Base-by-base conservation (phyloP, 1,284 basidiomycete genomes). In the Tilletia caries region DNA sequence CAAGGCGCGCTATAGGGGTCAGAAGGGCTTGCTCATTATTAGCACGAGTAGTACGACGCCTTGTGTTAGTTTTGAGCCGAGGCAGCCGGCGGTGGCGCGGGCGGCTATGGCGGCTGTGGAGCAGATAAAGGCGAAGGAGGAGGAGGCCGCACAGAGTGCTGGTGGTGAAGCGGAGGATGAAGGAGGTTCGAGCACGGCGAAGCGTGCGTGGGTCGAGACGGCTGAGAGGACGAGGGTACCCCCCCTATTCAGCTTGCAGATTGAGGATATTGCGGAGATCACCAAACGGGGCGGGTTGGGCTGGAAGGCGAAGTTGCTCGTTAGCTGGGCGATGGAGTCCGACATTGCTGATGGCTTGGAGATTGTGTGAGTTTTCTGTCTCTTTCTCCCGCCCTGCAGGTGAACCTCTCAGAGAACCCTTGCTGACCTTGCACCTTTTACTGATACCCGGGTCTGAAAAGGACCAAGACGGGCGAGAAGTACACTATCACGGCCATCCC, bases 231-330 rank as follows among this genome's bases (percentile, higher is more conserved):
- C 76, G 2, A 60, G 72, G 32, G 64, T 64, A 1, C 20, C 71
- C n/a, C 72, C 79, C 0, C 70, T 69, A 20, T 83, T 82, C 48
- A 68, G 73, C 6, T 72, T 83, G 32, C 74, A 75, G 4, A 72
- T 83, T 41, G 75, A 80, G n/a, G 81, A 83, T 32, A 82, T 83
- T 50, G 69, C 69, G 32, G 78, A 78, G 64, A 68, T 83, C 6
- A 72, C 73, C 70, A 83, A 83, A 70, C 68, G 82, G 5, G 82
- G 82, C 18, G 82, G 82, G 1, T 67, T 83, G 27, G 82, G 82
- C 4, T 83, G 78, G 77, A 83, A 83, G 74, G 76, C 74, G 4
- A 83, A 83, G 68, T 69, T 83, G 23, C 69, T 82, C 5, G 76
- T 75, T 1, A 75, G 75, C 4, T 80, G 78, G 77, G 77, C 77